Conservation (phyloP, 2,329 filamentous ascomycete species). For the Pestalotiopsis sp. region DNA sequence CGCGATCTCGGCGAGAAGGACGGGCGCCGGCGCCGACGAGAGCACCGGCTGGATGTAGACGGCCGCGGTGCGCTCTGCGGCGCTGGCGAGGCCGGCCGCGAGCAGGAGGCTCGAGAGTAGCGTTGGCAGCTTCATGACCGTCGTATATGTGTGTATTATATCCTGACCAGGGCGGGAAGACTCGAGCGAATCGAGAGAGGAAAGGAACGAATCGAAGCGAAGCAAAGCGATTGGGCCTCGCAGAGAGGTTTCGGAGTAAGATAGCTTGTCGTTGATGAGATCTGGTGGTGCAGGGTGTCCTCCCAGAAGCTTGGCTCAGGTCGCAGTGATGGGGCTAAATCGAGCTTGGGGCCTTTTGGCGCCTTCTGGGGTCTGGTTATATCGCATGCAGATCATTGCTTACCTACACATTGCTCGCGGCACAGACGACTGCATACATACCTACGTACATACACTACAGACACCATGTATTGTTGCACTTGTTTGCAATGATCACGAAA, state of each 20-base stretch:
- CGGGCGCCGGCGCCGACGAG: slow-evolving; percentile 34
- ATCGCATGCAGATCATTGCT: neutral
- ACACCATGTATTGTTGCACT: neutral
- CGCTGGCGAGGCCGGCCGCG: slow-evolving; percentile 38
- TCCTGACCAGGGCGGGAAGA: slow-evolving; percentile 1
- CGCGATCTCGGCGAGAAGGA: slow-evolving; percentile 57
- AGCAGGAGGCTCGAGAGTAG: slow-evolving; percentile 46
- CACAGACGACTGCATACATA: neutral
- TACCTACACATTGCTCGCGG: neutral
- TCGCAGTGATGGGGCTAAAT: slow-evolving; percentile 3
- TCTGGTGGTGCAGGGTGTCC: neutral
- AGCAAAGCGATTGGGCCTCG: neutral
- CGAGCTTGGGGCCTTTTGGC: neutral
- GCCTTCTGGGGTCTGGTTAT: neutral
- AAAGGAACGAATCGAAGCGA: neutral
- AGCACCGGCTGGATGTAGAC: slow-evolving; percentile 59
- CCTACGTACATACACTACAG: neutral
- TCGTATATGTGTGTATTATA: slow-evolving; percentile 17
- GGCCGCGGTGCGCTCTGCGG: slow-evolving; percentile 46
- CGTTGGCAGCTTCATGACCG: slow-evolving; percentile 44
- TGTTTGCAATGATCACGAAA: neutral
- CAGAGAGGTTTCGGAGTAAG: neutral
- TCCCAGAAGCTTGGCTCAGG: neutral
- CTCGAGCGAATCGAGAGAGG: neutral
- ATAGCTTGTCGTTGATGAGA: neutral